Evolutionary conservation across 768 basidiomycete species (phyloP), one percentile per base, ranked within the genome.

Genomic region (Baorangia bicolor): DNA sequence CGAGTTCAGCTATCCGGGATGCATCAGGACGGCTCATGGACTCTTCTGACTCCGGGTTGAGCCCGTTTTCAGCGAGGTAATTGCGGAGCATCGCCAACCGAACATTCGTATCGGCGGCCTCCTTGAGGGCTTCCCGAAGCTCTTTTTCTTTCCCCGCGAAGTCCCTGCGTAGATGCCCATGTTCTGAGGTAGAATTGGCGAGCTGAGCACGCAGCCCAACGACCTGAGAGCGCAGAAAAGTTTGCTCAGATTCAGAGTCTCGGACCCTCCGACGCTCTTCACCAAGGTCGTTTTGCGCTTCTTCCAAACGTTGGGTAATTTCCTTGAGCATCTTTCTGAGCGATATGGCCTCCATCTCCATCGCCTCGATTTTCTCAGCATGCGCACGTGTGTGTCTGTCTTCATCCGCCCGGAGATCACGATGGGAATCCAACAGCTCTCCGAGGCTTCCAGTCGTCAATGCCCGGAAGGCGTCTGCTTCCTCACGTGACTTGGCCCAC

Each of bases 401-500:
- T 67, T 97, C 92, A 64, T 94, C 93, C 13, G 87, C 82, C 69
- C 83, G 85, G 49, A 94, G 78, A 64, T 92, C 90, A 34, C 87
- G 84, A 75, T 96, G 94, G 3, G 89, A 86, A 67, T 95, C 92
- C 43, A 97, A 77, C 20, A 97, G 78, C 67, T 95, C 85, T 23
- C 93, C 94, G 3, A 97, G 81, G 64, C 87, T 82, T 44, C 87
- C 85, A 2, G 92, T 96, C 3, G 94, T 94, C 49, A 94, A 76
- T 21, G 90, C 88, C 51, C 94, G 80, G 71, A 94, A 86, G 2
- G 89, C 85, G 69, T 97, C 95, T 3, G 94, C 92, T 75, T 98
- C 94, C 73, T 95, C 90, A 14, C 94, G 85, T 40, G 93, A 92
- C 70, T 93, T 90, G 25, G 90, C 83, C 87, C 94, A 97, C 10